Conservation (phyloP, 2,329 filamentous ascomycete species). For the Beauveria rudraprayagi region DNA sequence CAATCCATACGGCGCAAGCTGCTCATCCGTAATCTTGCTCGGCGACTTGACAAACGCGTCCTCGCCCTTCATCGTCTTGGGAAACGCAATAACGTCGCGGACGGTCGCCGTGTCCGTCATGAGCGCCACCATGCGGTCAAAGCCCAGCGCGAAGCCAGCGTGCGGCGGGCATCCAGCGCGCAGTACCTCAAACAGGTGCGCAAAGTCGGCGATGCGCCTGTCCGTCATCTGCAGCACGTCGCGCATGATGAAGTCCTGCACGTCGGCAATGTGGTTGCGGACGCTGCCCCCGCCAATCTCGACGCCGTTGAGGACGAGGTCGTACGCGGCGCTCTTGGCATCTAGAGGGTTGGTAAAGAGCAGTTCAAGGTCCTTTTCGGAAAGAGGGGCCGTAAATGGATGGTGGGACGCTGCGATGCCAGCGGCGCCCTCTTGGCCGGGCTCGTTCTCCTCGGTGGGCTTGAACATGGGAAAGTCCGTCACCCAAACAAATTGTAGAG, state of each 20-base stretch:
- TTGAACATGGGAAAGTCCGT: constrained; percentile 90
- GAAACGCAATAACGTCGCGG: constrained; percentile 92
- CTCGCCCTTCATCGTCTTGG: constrained; percentile 85
- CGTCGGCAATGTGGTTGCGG: constrained; percentile 75
- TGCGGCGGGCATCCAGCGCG: constrained; percentile 86
- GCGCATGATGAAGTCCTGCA: constrained; percentile 80
- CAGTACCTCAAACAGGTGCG: constrained; percentile 76
- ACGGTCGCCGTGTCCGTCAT: constrained; percentile 71
- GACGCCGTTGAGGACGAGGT: constrained; percentile 90
- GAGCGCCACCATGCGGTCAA: constrained; percentile 77
- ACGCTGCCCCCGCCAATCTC: constrained; percentile 90
- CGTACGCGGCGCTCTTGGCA: constrained; percentile 82
- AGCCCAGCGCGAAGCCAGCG: constrained; percentile 85
- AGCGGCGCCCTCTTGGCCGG: constrained; percentile 72
- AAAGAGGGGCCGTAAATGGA: constrained; percentile 85
- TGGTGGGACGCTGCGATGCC: constrained; percentile 87
- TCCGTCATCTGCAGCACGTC: constrained; percentile 73
- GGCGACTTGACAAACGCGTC: constrained; percentile 79
- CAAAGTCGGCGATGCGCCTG: constrained; percentile 68
- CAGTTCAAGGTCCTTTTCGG: constrained; percentile 61
- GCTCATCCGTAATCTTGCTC: constrained; percentile 52
- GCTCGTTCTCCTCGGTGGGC: constrained; percentile 51
- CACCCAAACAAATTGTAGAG: constrained; percentile 73
- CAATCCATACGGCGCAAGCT: constrained; percentile 41
- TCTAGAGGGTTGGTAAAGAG: constrained; percentile 63